These are phyloP conservation scores for Tricholoma sp. DNA, from an alignment of 768 basidiomycete genomes.

Conservation along the genomic window DNA sequence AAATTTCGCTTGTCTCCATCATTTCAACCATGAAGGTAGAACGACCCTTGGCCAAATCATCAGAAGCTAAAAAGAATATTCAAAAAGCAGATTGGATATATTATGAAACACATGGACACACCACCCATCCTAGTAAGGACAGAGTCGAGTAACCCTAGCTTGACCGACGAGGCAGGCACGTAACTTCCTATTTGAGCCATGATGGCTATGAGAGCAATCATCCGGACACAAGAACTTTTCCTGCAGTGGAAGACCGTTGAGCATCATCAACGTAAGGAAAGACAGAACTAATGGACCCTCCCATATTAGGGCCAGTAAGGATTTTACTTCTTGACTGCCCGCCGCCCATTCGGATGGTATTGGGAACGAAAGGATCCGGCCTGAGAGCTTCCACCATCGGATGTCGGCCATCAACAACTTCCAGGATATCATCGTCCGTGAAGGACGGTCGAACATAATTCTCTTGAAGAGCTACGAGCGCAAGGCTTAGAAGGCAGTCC, in stretches of 20 bases:
- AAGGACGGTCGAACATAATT: slow-evolving; percentile 80
- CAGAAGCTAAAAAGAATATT: slow-evolving; percentile 51
- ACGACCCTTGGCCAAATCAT: slow-evolving; percentile 80
- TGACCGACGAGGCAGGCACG: slow-evolving; percentile 76
- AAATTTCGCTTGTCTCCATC: slow-evolving; percentile 87
- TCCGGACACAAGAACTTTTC: slow-evolving; percentile 80
- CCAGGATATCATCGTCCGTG: slow-evolving; percentile 57
- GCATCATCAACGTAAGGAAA: not conserved
- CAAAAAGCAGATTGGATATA: slow-evolving; percentile 4
- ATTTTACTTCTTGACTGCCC: slow-evolving; percentile 51
- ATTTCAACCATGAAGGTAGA: slow-evolving; percentile 99
- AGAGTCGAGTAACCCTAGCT: slow-evolving; percentile 75
- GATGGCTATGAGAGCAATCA: slow-evolving; percentile 70
- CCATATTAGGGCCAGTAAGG: slow-evolving; percentile 86
- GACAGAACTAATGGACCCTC: slow-evolving; percentile 39
- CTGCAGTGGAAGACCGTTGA: slow-evolving; percentile 26
- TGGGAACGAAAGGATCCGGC: slow-evolving; percentile 82
- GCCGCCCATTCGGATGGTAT: slow-evolving; percentile 63
- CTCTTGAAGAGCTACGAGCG: slow-evolving; percentile 67
- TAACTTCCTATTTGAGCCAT: slow-evolving; percentile 94
- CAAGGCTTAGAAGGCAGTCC: slow-evolving; percentile 85
- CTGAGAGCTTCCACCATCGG: slow-evolving; percentile 85
- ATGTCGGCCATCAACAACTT: slow-evolving; percentile 83
- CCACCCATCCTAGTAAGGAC: slow-evolving; percentile 90
- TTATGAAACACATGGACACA: slow-evolving; percentile 24